Evolutionary conservation across 192 early-diverging fungal genomes (phyloP), one percentile per base, ranked within the genome.

Genomic region (Obelidium mucronatum): DNA sequence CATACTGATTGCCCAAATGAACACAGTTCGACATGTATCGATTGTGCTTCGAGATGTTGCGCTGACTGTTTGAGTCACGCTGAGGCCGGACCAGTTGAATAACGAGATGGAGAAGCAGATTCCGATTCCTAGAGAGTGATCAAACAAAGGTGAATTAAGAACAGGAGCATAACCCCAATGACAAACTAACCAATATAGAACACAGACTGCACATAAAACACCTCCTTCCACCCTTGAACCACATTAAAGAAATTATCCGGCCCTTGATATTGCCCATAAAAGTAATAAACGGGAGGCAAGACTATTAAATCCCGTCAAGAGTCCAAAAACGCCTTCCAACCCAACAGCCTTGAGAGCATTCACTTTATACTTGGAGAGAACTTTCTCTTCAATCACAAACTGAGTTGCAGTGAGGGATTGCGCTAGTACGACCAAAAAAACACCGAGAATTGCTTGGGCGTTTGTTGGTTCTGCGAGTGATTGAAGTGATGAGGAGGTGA

Each of bases 381-480:
- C 91, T 80, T 94, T 95, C 78, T 99, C 97, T 76, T 99, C 97
- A 54, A 98, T 84, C 24, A 99, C 96, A 86, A 99, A 99, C 83
- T 97, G 96, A 0, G 90, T 83, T 13, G 97, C 96, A 0, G 96
- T 95, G 78, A 99, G 93, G 44, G 94, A 81, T 81, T 99, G 97
- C 24, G 96, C 97, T 42, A 93, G 84, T 39, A 98, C 85, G 13
- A 98, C 94, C 40, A 99, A 77, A 4, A 87, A 54, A 15, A 98
- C 92, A 48, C 97, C 97, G 36, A 97, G 44, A 17, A 90, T 44
- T 0, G 93, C 90, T 42, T 51, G 54, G 5, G 66, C 3, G 35
- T 5, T 24, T 44, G 51, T 31, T 59, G 13, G 37, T 39, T 15
- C 33, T 28, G 39, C 55, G 52, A 2, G 35, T 35, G 78, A 65